A percentile compares a stretch with the other conserved stretches of the same genome.
These are phyloP conservation scores for Paxillus involutus DNA, from an alignment of 768 basidiomycete genomes.

Conservation along the genomic window DNA sequence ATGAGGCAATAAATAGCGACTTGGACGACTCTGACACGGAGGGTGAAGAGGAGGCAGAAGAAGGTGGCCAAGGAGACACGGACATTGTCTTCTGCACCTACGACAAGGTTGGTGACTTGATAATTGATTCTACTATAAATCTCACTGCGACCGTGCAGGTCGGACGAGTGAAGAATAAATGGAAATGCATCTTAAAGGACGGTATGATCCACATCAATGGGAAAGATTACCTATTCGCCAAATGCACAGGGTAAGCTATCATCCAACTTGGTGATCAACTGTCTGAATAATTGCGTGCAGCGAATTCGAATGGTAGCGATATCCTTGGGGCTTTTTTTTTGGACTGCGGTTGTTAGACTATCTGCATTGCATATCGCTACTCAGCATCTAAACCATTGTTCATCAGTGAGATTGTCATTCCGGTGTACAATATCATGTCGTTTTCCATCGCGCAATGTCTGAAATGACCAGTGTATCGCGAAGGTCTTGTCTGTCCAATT, in stretches of 20 bases:
- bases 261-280: not conserved
- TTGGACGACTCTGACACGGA: conserved; percentile 94
- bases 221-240: conserved; percentile 95
- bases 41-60: conserved; percentile 80
- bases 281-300: conserved; percentile 20
- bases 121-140: not conserved
- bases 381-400: conserved; percentile 23
- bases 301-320: conserved; percentile 46
- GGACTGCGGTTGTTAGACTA: conserved; percentile 15
- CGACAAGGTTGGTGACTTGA: conserved; percentile 72
- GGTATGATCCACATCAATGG: conserved; percentile 98
- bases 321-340: conserved; percentile 1
- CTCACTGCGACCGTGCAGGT: conserved; percentile 53
- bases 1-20: conserved; percentile 95
- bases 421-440: conserved; percentile 22
- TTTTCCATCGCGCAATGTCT: conserved; percentile 3
- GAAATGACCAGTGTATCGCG: no score
- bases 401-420: conserved; percentile 16
- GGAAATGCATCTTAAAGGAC: conserved; percentile 98
- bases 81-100: conserved; percentile 99
- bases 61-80: conserved; percentile 67
- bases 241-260: conserved; percentile 87
- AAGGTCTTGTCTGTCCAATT: no score
- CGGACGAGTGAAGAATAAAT: conserved; percentile 99
- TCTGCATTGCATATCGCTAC: conserved; percentile 21